These are phyloP conservation scores for Cystobasidiopsis lactophilus DNA, from an alignment of 768 basidiomycete species.

Conservation along the genomic window DNA sequence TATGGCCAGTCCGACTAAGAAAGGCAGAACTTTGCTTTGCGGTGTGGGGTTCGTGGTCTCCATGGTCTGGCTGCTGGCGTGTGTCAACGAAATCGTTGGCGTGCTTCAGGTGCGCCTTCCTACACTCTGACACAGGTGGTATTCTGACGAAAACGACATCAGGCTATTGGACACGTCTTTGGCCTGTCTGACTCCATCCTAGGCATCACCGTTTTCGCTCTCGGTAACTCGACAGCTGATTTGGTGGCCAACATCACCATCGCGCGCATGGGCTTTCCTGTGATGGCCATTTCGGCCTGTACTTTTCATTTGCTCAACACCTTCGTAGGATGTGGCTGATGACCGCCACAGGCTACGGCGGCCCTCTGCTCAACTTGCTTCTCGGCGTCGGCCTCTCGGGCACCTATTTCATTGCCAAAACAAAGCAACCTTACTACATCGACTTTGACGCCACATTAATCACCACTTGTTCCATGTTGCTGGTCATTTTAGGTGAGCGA, in stretches of 20 bases:
- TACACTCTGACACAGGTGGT: background rate
- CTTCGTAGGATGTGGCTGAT: no score
- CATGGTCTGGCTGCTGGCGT: conserved; percentile 94
- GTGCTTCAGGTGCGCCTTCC: conserved; percentile 49
- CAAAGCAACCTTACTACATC: conserved; percentile 33
- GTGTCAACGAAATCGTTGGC: conserved; percentile 84
- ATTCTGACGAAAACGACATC: background rate
- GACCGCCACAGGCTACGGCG: conserved; percentile 34
- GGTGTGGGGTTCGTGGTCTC: conserved; percentile 76
- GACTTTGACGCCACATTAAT: conserved; percentile 62
- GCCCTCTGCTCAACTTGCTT: conserved; percentile 23
- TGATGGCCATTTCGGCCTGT: conserved; percentile 90
- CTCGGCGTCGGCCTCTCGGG: conserved; percentile 76
- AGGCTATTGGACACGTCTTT: conserved; percentile 85
- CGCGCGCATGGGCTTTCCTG: conserved; percentile 55
- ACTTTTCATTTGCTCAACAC: conserved; percentile 40
- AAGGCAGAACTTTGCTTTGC: conserved; percentile 43
- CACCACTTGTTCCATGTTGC: conserved; percentile 61
- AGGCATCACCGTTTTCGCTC: conserved; percentile 83
- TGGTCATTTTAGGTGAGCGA: conserved; percentile 35
- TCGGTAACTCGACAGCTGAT: conserved; percentile 90
- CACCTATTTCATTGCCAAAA: conserved; percentile 42
- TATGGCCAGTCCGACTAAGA: conserved; percentile 41
- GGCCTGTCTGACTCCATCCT: conserved; percentile 94
- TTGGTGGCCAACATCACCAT: conserved; percentile 92